Evolutionary conservation across 1,284 basidiomycete genomes (phyloP).

Genomic region (Trametes hirsuta): DNA sequence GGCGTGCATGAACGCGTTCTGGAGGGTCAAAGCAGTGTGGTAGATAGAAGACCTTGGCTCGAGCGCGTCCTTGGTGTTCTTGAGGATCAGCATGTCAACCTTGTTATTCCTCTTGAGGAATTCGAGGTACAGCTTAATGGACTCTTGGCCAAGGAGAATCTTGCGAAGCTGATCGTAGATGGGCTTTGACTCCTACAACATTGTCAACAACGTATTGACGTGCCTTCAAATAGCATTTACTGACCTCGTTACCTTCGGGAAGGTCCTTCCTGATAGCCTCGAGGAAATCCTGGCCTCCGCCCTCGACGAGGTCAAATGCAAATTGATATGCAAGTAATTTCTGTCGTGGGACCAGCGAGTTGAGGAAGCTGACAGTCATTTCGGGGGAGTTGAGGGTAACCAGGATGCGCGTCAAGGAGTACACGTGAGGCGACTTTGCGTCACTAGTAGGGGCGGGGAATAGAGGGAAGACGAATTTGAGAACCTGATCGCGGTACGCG

Average conservation of each 20-base stretch:
- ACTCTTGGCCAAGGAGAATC: conserved; percentile 88
- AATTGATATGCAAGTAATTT: conserved; percentile 88
- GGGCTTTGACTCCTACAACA: conserved; percentile 56
- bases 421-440: conserved; percentile 74
- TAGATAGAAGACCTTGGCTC: conserved; percentile 95
- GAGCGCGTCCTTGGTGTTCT: conserved; percentile 92
- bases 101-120: conserved; percentile 95
- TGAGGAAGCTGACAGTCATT: conserved; percentile 73
- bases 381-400: conserved; percentile 83
- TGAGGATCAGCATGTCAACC: conserved; percentile 88
- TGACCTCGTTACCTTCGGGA: conserved; percentile 66
- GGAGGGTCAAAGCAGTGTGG: conserved; percentile 92
- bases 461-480: conserved; percentile 83
- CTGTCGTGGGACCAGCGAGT: conserved; percentile 71
- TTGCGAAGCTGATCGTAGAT: conserved; percentile 74
- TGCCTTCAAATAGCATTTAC: conserved; percentile 20
- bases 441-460: conserved; percentile 72
- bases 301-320: conserved; percentile 92
- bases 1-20: conserved; percentile 95
- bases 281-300: conserved; percentile 90
- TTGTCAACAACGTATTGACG: conserved; percentile 10
- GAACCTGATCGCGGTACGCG: conserved; percentile 81
- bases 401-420: conserved; percentile 83
- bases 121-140: conserved; percentile 90
- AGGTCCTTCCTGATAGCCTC: conserved; percentile 69